These are phyloP conservation scores for Fraxinus cuspidata DNA, from an alignment of 257 asterid genomes.

Conservation along the genomic window DNA sequence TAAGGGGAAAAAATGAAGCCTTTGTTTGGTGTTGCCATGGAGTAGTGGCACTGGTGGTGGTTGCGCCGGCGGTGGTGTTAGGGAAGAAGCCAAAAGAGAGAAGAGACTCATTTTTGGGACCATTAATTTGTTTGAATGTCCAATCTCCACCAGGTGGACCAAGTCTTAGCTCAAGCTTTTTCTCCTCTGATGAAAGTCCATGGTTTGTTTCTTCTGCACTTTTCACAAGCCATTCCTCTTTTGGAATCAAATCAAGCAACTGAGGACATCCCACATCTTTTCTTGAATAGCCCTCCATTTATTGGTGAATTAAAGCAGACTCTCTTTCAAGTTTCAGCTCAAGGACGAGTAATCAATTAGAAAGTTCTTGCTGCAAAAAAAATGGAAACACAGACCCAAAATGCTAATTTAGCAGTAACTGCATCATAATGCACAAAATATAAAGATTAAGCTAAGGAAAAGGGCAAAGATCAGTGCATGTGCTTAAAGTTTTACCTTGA, in stretches of 20 bases:
- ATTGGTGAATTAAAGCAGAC: background rate
- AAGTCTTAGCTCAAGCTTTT: conserved; percentile 74
- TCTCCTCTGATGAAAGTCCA: conserved; percentile 55
- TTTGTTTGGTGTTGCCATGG: conserved; percentile 45
- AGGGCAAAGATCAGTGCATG: background rate
- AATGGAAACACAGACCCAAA: background rate
- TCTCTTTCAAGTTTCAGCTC: too few species aligned
- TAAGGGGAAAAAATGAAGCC: conserved; percentile 38
- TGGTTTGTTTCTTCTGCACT: conserved; percentile 33
- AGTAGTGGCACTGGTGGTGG: background rate
- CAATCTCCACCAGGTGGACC: conserved; percentile 82
- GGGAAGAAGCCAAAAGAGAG: conserved; percentile 36
- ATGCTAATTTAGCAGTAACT: too few species aligned
- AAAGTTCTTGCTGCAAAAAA: conserved; percentile 2
- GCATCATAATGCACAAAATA: background rate
- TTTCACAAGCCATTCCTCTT: conserved; percentile 41
- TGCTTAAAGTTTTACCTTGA: conserved; percentile 23
- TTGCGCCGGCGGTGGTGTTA: conserved; percentile 17
- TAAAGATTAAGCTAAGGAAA: background rate
- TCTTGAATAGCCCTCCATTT: conserved; percentile 62
- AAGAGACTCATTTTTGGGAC: conserved; percentile 20
- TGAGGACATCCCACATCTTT: conserved; percentile 54
- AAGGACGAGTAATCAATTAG: background rate
- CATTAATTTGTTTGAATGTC: conserved; percentile 25
- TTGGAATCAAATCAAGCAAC: conserved; percentile 68